These are phyloP conservation scores for Middelhovenomyces tepae DNA, from an alignment of 805 yeast genomes.

Conservation along the genomic window DNA sequence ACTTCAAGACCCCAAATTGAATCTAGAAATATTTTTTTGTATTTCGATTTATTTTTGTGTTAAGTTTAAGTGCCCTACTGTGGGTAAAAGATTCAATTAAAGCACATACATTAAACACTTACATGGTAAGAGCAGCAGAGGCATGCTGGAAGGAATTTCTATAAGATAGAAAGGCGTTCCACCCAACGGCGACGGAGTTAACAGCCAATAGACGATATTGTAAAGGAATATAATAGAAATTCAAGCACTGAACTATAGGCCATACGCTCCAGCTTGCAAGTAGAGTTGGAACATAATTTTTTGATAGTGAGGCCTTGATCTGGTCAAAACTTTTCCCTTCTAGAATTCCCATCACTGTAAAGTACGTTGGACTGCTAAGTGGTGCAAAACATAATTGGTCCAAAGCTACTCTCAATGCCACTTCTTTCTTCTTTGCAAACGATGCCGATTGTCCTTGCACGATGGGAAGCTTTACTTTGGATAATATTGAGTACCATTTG, in stretches of 20 bases:
- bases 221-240: constrained; percentile 66
- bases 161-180: constrained; percentile 74
- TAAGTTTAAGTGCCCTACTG: too few species aligned
- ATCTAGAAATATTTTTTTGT: too few species aligned
- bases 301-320: constrained; percentile 26
- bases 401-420: constrained; percentile 43
- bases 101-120: too few species aligned
- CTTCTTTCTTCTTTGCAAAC: constrained; percentile 24
- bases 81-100: background rate
- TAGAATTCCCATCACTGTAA: constrained; percentile 53
- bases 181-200: constrained; percentile 61
- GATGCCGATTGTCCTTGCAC: too few species aligned
- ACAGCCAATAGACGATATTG: constrained; percentile 60
- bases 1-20: too few species aligned
- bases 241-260: constrained; percentile 74
- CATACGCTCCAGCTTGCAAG: constrained; percentile 76
- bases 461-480: constrained; percentile 36
- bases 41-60: too few species aligned
- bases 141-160: too few species aligned
- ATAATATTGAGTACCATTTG: constrained; percentile 55
- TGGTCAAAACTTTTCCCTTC: constrained; percentile 41
- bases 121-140: too few species aligned
- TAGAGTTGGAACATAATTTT: constrained; percentile 49
- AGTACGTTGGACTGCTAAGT: constrained; percentile 57
- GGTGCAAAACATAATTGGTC: constrained; percentile 82